phyloP scores from a whole-genome alignment of 2,329 filamentous ascomycete genomes.

The Diaporthe destruens region DNA sequence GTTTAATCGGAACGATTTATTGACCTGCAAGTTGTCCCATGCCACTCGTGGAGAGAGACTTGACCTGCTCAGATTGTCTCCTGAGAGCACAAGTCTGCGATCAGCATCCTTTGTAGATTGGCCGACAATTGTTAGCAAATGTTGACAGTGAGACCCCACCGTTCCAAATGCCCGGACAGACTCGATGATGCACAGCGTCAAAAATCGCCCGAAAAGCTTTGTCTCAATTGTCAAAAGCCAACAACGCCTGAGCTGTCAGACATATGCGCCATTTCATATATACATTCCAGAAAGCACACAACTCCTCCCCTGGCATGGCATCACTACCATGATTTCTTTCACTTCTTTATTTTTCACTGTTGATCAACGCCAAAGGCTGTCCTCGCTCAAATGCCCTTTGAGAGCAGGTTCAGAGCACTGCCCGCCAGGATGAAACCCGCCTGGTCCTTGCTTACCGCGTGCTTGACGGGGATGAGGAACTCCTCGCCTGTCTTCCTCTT shows the following conservation, averaged over 20 bases:
- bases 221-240: slow-evolving; percentile 20
- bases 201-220: neutral
- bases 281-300: slow-evolving; percentile 20
- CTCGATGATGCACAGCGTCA: neutral
- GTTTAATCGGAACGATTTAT: neutral
- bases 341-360: neutral
- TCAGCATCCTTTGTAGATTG: too few relatives aligned
- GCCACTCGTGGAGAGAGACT: too few relatives aligned
- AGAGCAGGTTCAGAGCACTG: slow-evolving; percentile 91
- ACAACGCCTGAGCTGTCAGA: slow-evolving; percentile 22
- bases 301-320: slow-evolving; percentile 28
- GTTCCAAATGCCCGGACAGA: neutral
- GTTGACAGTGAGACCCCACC: neutral
- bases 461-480: slow-evolving; percentile 81
- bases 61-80: neutral
- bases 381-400: slow-evolving; percentile 61
- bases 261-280: slow-evolving; percentile 36
- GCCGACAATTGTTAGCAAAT: neutral
- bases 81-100: too few relatives aligned
- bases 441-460: slow-evolving; percentile 91
- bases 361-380: neutral
- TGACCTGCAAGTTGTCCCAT: neutral
- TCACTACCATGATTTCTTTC: neutral
- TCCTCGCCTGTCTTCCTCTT: slow-evolving; percentile 74
- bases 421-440: slow-evolving; percentile 92